Percentiles rank a stretch among this genome's conserved stretches.
These are phyloP conservation scores for Pharus latifolius DNA, from an alignment of 176 grass and related monocot genomes.

Conservation along the genomic window DNA sequence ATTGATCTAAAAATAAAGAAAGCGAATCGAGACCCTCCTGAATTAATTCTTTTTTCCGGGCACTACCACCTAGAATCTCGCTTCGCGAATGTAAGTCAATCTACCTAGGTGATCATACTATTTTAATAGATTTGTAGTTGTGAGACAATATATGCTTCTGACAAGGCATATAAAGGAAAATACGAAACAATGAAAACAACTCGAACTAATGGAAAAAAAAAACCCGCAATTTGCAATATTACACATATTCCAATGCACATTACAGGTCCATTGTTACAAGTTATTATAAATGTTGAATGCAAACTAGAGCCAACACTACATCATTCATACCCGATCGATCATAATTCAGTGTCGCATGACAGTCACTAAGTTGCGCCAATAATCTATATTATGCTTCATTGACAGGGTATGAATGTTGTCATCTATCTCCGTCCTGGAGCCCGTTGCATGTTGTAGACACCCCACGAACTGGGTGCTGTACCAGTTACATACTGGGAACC, in stretches of 20 bases:
- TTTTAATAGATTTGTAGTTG: background rate
- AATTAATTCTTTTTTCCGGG: too few species aligned
- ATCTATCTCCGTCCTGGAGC: slow-evolving; percentile 42
- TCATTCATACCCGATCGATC: background rate
- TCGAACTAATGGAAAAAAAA: background rate
- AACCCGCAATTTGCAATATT: background rate
- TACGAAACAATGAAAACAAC: background rate
- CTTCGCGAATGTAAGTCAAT: background rate
- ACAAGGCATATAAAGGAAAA: too few species aligned
- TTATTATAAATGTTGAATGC: background rate
- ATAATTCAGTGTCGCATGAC: background rate
- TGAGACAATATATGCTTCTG: background rate
- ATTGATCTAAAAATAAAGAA: too few species aligned
- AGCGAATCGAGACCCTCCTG: too few species aligned
- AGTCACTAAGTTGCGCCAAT: slow-evolving; percentile 1
- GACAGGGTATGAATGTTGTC: background rate
- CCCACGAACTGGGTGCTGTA: slow-evolving; percentile 30
- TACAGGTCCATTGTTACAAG: background rate
- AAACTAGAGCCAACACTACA: background rate
- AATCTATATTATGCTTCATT: background rate
- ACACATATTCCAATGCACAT: background rate
- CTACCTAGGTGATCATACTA: background rate
- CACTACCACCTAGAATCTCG: background rate
- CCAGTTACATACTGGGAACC: slow-evolving; percentile 38
- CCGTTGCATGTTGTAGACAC: slow-evolving; percentile 48